Evolutionary conservation across 257 asterid genomes (phyloP), one percentile per base, ranked within the genome.

Genomic region (Plantago elongata): DNA sequence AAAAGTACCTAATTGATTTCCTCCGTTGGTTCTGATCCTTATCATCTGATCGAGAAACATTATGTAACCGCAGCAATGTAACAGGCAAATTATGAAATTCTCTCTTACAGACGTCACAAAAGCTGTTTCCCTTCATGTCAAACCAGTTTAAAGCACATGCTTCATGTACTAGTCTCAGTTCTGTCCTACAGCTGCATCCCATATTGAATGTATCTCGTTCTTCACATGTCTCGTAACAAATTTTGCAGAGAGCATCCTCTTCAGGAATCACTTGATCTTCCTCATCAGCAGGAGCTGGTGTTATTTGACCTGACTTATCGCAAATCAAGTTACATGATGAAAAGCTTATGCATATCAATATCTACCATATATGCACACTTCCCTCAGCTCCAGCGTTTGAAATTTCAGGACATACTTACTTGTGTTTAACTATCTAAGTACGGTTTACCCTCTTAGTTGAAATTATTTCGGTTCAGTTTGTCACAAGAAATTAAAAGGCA

Each of bases 171-270:
- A 68, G 59, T 40, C 13, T 56, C 5, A 68, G 67, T 42, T 47
- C 73, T n/a, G 68, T 68, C 46, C 52, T 68, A 63, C 73, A 68
- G 55, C 73, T 68, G 54, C 73, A 68, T 51, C 61, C 68, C 73
- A 68, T 61, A 46, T 68, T 68, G 8, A 68, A 13, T 11, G 67
- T 68, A 9, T 14, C 46, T 51, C 62, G n/a, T n/a, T n/a, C 73
- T 45, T 68, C 73, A 51, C 67, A 87, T 7, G 79, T 79, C 45
- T 89, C 99, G 9, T 77, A 40, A 78, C 99, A 93, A 59, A 93
- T 93, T 75, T 97, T 79, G 80, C 99, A 93, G 50, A 77, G 74
- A 54, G 95, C 96, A 79, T 89, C 97, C 78, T 89, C 99, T 85
- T 93, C 97, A 10, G 99, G 96, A 69, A 93, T 87, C 81, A 89